Percentiles rank a stretch among this genome's conserved stretches.
Evolutionary conservation across 768 basidiomycete genomes (phyloP).

Genomic region (Infundibulicybe gibba): DNA sequence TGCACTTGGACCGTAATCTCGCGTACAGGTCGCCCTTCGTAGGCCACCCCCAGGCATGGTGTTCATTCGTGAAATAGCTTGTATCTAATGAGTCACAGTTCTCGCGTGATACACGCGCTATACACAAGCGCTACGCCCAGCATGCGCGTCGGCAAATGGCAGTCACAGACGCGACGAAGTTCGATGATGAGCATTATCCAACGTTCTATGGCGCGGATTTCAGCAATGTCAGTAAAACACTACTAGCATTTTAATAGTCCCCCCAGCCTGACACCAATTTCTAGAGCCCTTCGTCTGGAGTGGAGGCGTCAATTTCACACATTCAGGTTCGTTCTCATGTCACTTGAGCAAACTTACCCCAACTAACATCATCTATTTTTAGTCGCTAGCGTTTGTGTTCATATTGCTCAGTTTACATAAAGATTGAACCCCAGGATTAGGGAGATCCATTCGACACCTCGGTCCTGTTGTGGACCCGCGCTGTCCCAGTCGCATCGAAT

Average conservation of each 20-base stretch:
- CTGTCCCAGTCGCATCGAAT: slow-evolving; percentile 26
- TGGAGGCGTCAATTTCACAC: slow-evolving; percentile 48
- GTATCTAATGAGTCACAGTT: slow-evolving; percentile 21
- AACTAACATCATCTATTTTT: neutral
- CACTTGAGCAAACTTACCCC: neutral
- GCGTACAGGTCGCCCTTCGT: slow-evolving; percentile 34
- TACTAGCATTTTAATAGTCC: neutral
- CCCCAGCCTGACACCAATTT: neutral
- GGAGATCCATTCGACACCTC: slow-evolving; percentile 51
- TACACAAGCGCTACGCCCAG: slow-evolving; percentile 33
- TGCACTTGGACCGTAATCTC: slow-evolving; percentile 32
- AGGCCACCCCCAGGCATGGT: slow-evolving; percentile 23
- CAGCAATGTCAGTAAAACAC: slow-evolving; percentile 31
- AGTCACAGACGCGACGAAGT: slow-evolving; percentile 25
- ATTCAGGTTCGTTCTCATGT: slow-evolving; percentile 30
- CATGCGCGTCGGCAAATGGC: slow-evolving; percentile 2
- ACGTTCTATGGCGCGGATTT: slow-evolving; percentile 47
- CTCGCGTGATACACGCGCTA: slow-evolving; percentile 28
- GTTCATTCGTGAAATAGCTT: no score
- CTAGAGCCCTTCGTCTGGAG: slow-evolving; percentile 42
- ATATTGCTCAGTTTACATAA: neutral
- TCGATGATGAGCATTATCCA: slow-evolving; percentile 42
- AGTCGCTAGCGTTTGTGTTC: slow-evolving; percentile 42
- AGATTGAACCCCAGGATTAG: slow-evolving; percentile 15
- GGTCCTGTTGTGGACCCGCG: slow-evolving; percentile 54